Evolutionary conservation across 1,139 yeast genomes (phyloP).

Genomic region (Diutina siamensis): DNA sequence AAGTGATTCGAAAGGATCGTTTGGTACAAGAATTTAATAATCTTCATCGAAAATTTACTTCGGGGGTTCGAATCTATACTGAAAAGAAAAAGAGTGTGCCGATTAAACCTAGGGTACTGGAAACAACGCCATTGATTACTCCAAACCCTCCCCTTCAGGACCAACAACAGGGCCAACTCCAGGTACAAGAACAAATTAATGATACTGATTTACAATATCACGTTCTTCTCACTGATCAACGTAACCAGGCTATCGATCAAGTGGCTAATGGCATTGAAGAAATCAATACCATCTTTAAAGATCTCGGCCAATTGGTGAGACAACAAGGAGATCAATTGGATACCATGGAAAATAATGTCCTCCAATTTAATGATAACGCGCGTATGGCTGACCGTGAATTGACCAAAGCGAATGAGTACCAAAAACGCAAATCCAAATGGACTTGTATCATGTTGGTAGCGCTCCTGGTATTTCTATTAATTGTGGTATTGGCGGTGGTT

Average conservation of each 20-base stretch:
- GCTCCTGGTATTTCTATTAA: slow-evolving; percentile 17
- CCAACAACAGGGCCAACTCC: slow-evolving; percentile 21
- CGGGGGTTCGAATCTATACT: slow-evolving; percentile 17
- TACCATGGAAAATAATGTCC: slow-evolving; percentile 68
- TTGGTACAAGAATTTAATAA: slow-evolving; percentile 26
- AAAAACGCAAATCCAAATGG: slow-evolving; percentile 60
- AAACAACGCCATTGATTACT: slow-evolving; percentile 19
- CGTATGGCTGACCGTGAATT: slow-evolving; percentile 64
- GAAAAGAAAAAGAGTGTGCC: slow-evolving; percentile 23
- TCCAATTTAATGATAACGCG: slow-evolving; percentile 53
- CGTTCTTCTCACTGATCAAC: slow-evolving; percentile 51
- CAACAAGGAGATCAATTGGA: slow-evolving; percentile 84
- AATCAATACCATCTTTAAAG: slow-evolving; percentile 75
- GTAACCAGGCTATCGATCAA: slow-evolving; percentile 60
- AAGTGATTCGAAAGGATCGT: slow-evolving; percentile 29
- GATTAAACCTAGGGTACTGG: slow-evolving; percentile 11
- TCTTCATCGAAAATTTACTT: slow-evolving; percentile 25
- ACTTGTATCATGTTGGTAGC: slow-evolving; percentile 51
- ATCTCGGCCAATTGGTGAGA: slow-evolving; percentile 60
- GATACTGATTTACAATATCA: slow-evolving; percentile 71
- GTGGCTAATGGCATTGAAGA: slow-evolving; percentile 73
- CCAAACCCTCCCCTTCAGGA: too few relatives aligned
- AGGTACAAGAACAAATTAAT: slow-evolving; percentile 21
- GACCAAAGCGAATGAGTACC: slow-evolving; percentile 63
- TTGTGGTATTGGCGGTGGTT: slow-evolving; percentile 6